phyloP scores from a whole-genome alignment of 768 basidiomycete genomes.

The Boletus rubroflammeus region DNA sequence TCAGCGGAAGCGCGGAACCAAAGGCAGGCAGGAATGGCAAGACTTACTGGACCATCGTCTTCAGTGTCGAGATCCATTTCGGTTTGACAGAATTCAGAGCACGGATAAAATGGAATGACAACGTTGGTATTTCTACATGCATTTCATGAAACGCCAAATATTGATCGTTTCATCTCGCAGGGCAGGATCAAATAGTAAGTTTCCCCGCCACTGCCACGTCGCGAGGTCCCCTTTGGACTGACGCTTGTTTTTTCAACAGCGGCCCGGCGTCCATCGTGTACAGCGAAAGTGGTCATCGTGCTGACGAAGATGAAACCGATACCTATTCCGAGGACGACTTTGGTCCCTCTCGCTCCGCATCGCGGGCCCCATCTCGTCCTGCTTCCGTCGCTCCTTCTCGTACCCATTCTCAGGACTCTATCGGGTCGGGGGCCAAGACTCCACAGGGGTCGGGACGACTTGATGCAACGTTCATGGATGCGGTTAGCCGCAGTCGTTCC shows the following conservation, averaged over 20 bases:
- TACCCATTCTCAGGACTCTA: slow-evolving; percentile 47
- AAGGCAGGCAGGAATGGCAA: slow-evolving; percentile 63
- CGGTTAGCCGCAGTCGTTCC: slow-evolving; percentile 25
- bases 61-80: slow-evolving; percentile 81
- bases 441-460: slow-evolving; percentile 29
- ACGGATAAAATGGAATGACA: slow-evolving; percentile 78
- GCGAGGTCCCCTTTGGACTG: neutral
- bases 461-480: slow-evolving; percentile 29
- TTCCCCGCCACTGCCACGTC: neutral
- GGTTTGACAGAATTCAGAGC: slow-evolving; percentile 80
- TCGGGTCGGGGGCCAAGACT: slow-evolving; percentile 30
- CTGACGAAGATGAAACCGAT: slow-evolving; percentile 71
- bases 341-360: slow-evolving; percentile 30
- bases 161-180: slow-evolving; percentile 33
- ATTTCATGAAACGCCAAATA: neutral
- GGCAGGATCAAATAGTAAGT: slow-evolving; percentile 71
- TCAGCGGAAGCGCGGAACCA: slow-evolving; percentile 67
- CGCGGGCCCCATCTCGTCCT: slow-evolving; percentile 38
- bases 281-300: slow-evolving; percentile 72
- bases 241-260: slow-evolving; percentile 34
- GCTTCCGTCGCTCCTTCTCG: slow-evolving; percentile 51
- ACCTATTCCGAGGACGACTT: slow-evolving; percentile 62
- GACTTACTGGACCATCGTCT: slow-evolving; percentile 81
- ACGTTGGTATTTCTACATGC: slow-evolving; percentile 41
- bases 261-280: slow-evolving; percentile 80